Percentiles rank a stretch among this genome's conserved stretches.
phyloP scores from a whole-genome alignment of 202 grass and related monocot genomes.

The Sporobolus alterniflorus region DNA sequence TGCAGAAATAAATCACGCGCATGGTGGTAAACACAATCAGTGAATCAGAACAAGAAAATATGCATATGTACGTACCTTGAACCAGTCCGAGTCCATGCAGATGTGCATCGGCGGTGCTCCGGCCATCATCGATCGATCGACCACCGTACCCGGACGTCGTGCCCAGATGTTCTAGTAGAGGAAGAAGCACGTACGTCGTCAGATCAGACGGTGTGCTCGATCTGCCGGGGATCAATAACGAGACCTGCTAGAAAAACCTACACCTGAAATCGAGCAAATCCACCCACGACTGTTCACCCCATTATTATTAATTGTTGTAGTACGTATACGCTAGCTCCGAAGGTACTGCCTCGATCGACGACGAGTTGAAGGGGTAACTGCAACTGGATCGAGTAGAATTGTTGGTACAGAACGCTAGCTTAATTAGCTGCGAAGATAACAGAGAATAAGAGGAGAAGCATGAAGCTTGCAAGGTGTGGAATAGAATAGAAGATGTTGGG shows the following conservation, averaged over 20 bases:
- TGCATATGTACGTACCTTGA: constrained; percentile 57
- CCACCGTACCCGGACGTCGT: too few relatives aligned
- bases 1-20: background rate
- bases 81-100: constrained; percentile 92
- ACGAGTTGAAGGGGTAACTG: background rate
- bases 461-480: background rate
- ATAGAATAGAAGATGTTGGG: background rate
- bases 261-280: background rate
- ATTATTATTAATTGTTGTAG: too few relatives aligned
- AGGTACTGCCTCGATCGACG: background rate
- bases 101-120: constrained; percentile 73
- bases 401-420: background rate
- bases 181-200: too few relatives aligned
- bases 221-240: background rate
- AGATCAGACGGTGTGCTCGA: too few relatives aligned
- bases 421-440: background rate
- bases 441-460: background rate
- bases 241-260: constrained; percentile 14
- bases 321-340: background rate
- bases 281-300: background rate
- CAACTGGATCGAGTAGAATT: background rate
- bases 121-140: constrained; percentile 47
- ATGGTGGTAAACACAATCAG: background rate
- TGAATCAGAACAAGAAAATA: background rate
- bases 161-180: too few relatives aligned